Evolutionary conservation across 1,284 basidiomycete species (phyloP), one percentile per base, ranked within the genome.

Genomic region (Dichomitus squalens): DNA sequence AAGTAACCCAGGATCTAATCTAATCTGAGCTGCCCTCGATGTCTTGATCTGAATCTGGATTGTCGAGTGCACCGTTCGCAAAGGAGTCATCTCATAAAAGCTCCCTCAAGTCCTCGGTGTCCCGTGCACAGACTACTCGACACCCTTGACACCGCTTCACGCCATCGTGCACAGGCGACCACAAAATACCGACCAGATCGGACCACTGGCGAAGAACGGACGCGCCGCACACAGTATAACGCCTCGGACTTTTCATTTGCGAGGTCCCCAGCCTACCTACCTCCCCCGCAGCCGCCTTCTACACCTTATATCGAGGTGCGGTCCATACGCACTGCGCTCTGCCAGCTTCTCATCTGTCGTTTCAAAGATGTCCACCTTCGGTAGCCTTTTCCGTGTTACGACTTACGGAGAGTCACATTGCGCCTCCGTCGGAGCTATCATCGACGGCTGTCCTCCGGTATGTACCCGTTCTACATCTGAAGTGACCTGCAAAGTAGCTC

Each of bases 381-480:
- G 96, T 43, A 84, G 80, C 20, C 76, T 92, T 49, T 99, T 93
- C 80, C 86, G 95, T 52, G 96, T 99, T 39, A 96, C 96, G 58
- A 99, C 97, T 61, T 99, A 93, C 72, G 97, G 97, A 64, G 97
- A 99, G 80, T 95, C 92, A 60, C 97, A 99, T 73, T 98, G 97
- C 75, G 87, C 93, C 57, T 96, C 94, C 3, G 96, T 99, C 35
- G 97, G 97, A 34, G 95, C 93, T 59, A 98, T 99, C 76, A 89
- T 99, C 69, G 97, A 98, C 72, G 96, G 96, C 46, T 93, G 94
- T 65, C 96, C 97, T 53, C 96, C 97, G 36, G 93, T 95, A 86
- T 34, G 36, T 40, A n/a, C 34, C 29, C 14, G 7, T n/a, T 5
- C 11, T 4, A 5, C 21, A 0, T 75, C 36, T 39, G n/a, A n/a